phyloP scores from a whole-genome alignment of 257 asterid species.

The Gardenia jasminoides region DNA sequence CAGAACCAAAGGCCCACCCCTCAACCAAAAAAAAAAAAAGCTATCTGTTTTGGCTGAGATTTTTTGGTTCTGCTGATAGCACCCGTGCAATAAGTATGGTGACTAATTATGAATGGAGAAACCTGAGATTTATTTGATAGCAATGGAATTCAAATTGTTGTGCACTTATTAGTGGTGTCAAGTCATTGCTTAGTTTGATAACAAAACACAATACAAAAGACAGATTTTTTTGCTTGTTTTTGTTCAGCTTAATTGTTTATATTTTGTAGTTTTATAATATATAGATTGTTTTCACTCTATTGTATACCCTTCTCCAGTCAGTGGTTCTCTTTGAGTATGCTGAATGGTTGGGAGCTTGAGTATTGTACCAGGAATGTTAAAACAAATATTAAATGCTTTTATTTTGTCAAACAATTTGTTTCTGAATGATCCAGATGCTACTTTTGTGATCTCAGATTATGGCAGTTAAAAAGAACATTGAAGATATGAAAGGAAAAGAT shows the following conservation, averaged over 20 bases:
- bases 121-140: neutral
- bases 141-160: neutral
- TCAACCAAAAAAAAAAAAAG: neutral
- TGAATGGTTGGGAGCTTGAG: neutral
- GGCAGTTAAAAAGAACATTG: conserved; percentile 87
- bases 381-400: neutral
- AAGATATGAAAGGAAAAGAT: conserved; percentile 86
- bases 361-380: neutral
- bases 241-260: neutral
- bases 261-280: neutral
- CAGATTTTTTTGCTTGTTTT: neutral
- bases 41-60: neutral
- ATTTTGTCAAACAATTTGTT: neutral
- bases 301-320: neutral
- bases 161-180: neutral
- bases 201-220: neutral
- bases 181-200: neutral
- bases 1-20: neutral
- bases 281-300: neutral
- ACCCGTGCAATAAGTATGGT: neutral
- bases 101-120: neutral
- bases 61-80: neutral
- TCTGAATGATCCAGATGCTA: conserved; percentile 17
- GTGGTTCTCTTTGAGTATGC: neutral
- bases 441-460: conserved; percentile 50